These are phyloP conservation scores for Boletus barrowsii DNA, from an alignment of 768 basidiomycete genomes.

Conservation along the genomic window DNA sequence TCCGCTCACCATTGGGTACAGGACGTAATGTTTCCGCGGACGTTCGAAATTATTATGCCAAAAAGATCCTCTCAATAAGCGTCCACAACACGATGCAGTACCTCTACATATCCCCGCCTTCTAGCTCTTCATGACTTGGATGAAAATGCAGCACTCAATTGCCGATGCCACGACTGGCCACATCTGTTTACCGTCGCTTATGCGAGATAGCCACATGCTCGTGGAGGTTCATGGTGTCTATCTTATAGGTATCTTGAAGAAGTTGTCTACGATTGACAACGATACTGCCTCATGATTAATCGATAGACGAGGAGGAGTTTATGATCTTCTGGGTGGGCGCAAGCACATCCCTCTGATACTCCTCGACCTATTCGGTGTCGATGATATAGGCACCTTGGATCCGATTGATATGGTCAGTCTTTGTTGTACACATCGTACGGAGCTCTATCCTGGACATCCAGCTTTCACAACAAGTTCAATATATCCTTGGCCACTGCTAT, in stretches of 20 bases:
- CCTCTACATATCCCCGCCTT: slow-evolving; percentile 85
- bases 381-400: slow-evolving; percentile 71
- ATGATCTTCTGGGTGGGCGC: slow-evolving; percentile 90
- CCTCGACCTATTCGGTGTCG: slow-evolving; percentile 78
- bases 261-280: slow-evolving; percentile 12
- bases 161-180: slow-evolving; percentile 58
- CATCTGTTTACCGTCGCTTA: slow-evolving; percentile 67
- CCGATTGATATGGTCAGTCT: slow-evolving; percentile 56
- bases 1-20: slow-evolving; percentile 29
- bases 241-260: slow-evolving; percentile 64
- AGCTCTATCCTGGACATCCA: slow-evolving; percentile 67
- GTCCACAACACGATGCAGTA: slow-evolving; percentile 69
- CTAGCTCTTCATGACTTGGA: slow-evolving; percentile 85
- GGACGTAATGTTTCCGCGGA: slow-evolving; percentile 90
- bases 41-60: slow-evolving; percentile 83
- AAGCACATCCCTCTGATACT: slow-evolving; percentile 80
- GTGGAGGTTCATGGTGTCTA: slow-evolving; percentile 95
- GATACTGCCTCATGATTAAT: slow-evolving; percentile 6
- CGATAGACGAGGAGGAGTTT: slow-evolving; percentile 80
- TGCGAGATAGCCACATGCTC: slow-evolving; percentile 77
- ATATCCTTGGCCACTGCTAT: slow-evolving; percentile 72
- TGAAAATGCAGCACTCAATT: slow-evolving; percentile 63
- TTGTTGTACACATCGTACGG: slow-evolving; percentile 14
- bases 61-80: slow-evolving; percentile 68
- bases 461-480: slow-evolving; percentile 81